phyloP scores from a whole-genome alignment of 139 green algal species.

The Volvox reticuliferus region DNA sequence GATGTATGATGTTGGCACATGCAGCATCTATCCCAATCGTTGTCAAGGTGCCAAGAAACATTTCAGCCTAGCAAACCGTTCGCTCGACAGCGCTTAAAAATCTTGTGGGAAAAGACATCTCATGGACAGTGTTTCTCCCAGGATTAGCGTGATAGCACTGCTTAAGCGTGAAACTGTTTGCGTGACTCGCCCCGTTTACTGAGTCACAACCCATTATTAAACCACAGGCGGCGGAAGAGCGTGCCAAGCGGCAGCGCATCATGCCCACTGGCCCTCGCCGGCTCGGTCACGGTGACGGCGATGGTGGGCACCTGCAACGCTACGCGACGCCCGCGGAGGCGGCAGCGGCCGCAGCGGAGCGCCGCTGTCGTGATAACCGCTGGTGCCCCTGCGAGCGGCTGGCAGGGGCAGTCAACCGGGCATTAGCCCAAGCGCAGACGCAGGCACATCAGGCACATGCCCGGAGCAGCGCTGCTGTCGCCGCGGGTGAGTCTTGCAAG shows the following conservation, averaged over 20 bases:
- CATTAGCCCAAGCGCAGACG: neutral
- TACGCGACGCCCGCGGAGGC: constrained; percentile 2
- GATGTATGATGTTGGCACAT: too few relatives aligned
- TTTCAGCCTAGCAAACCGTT: too few relatives aligned
- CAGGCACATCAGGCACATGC: too few relatives aligned
- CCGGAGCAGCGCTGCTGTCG: neutral
- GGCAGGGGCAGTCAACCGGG: neutral
- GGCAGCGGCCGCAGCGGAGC: constrained; percentile 32
- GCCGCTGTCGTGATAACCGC: constrained; percentile 18
- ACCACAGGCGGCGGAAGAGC: constrained; percentile 58
- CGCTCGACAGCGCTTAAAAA: too few relatives aligned
- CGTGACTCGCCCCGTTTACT: too few relatives aligned
- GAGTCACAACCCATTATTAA: too few relatives aligned
- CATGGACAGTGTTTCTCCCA: too few relatives aligned
- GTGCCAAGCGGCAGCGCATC: constrained; percentile 55
- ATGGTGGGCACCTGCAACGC: neutral
- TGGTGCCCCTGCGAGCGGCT: constrained; percentile 42
- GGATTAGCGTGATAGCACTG: too few relatives aligned
- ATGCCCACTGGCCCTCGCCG: constrained; percentile 25
- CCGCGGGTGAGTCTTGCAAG: neutral
- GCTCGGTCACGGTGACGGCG: neutral
- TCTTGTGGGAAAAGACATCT: too few relatives aligned
- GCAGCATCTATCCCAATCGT: too few relatives aligned
- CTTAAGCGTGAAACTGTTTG: too few relatives aligned
- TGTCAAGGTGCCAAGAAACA: too few relatives aligned